Evolutionary conservation across 2,329 filamentous ascomycete species (phyloP).

Genomic region (Fusarium euwallaceae): DNA sequence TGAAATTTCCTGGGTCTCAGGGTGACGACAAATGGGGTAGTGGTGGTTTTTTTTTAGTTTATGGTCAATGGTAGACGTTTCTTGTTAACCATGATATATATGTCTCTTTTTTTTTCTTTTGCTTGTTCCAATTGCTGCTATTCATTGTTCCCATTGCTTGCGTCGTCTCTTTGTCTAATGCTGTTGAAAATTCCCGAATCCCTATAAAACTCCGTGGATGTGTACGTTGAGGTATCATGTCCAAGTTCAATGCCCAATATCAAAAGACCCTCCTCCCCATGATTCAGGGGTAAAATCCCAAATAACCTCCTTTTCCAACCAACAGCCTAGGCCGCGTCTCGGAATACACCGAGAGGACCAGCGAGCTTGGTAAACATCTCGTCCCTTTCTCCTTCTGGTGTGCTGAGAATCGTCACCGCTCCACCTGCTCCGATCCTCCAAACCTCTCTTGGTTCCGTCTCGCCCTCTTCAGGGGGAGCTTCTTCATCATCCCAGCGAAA

Average conservation of each 20-base stretch:
- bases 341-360: slow-evolving; percentile 67
- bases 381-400: slow-evolving; percentile 83
- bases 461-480: slow-evolving; percentile 46
- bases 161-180: slow-evolving; percentile 38
- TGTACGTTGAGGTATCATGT: slow-evolving; percentile 53
- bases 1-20: neutral
- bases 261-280: slow-evolving; percentile 27
- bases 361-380: slow-evolving; percentile 88
- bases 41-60: slow-evolving; percentile 6
- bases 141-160: slow-evolving; percentile 16
- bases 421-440: slow-evolving; percentile 94
- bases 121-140: slow-evolving; percentile 7
- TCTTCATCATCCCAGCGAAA: slow-evolving; percentile 78
- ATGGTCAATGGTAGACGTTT: slow-evolving; percentile 28
- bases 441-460: slow-evolving; percentile 60
- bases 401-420: slow-evolving; percentile 88
- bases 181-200: slow-evolving; percentile 44
- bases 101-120: slow-evolving; percentile 13
- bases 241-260: slow-evolving; percentile 24
- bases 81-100: slow-evolving; percentile 25
- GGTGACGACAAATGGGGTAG: slow-evolving; percentile 1
- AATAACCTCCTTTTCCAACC: neutral
- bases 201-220: slow-evolving; percentile 49
- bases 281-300: slow-evolving; percentile 1
- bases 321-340: slow-evolving; percentile 47